Conservation (phyloP, 371 early-diverging fungal genomes). For the Lichtheimia ramosa region DNA sequence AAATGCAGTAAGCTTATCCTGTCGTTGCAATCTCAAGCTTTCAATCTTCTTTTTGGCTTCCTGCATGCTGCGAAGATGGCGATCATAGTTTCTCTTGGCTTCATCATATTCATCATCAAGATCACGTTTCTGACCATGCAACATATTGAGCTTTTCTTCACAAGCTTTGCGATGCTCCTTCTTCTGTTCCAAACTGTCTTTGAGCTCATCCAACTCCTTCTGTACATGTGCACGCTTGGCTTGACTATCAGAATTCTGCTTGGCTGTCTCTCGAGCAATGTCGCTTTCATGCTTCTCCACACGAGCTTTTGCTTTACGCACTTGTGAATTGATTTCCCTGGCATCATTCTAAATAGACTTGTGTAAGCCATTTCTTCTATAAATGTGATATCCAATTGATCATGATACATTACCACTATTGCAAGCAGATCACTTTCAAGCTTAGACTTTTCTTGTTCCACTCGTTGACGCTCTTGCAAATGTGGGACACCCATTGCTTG, state of each 20-base stretch:
- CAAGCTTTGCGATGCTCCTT: not conserved
- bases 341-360: constrained; percentile 15
- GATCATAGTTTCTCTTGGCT: constrained; percentile 8
- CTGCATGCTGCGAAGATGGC: not conserved
- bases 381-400: too few relatives aligned
- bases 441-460: not conserved
- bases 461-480: not conserved
- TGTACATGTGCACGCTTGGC: constrained; percentile 33
- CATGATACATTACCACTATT: not conserved
- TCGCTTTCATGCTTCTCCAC: constrained; percentile 24
- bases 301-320: constrained; percentile 16
- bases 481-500: not conserved
- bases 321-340: constrained; percentile 20
- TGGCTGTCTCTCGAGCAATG: constrained; percentile 28
- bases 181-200: constrained; percentile 15
- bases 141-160: not conserved
- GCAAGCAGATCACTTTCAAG: not conserved
- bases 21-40: constrained; percentile 51
- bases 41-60: constrained; percentile 7
- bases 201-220: constrained; percentile 38
- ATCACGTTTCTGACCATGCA: not conserved
- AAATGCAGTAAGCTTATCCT: constrained; percentile 69
- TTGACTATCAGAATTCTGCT: constrained; percentile 28
- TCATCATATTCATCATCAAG: not conserved
- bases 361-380: too few relatives aligned